Base-by-base conservation (phyloP, 179 eudicot species). In the Silene noctiflora region DNA sequence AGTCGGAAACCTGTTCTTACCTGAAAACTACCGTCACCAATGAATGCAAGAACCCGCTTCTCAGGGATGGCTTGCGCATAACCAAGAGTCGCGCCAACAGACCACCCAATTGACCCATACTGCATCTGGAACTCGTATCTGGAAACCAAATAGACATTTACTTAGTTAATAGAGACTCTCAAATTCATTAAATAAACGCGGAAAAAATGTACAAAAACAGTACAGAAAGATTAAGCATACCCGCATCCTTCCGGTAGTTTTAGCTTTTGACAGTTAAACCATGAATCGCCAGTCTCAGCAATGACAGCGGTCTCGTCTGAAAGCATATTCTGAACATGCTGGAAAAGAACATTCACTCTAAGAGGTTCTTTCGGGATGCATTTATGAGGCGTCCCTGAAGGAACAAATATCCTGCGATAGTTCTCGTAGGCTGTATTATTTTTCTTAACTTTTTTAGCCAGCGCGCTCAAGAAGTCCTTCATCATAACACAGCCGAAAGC, bases 21-120 rank as follows among this genome's bases (percentile, higher is more conserved):
- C 91, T 91, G 97, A 77, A 92, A 92, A 81, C 97, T 92, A 20
- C 97, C 94, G 79, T 92, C 97, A 27, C 97, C 97, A 56, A 92
- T 92, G 92, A 87, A 92, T 76, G 97, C 88, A 69, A 92, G 88
- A 68, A 92, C 90, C 22, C 97, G 87, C 81, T 91, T 92, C 44
- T 88, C 81, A n/a, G 84, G 79, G 0, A 83, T 90, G 56, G 91
- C 94, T 79, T 92, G 96, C 2, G 97, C 97, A 81, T 92, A 92
- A 20, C 97, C 97, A 63, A 92, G 94, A 31, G 94, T 88, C 6
- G 97, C 96, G 42, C 97, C 97, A 2, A 92, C 97, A 4, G 97
- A 90, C 97, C 97, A 92, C 56, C 97, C 97, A 67, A 92, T 90
- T 25, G 97, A 92, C 24, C 90, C 97, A 77, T 92, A 90, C 72